Evolutionary conservation across 2,329 filamentous ascomycete genomes (phyloP).

Genomic region (Neopestalotiopsis sp.): DNA sequence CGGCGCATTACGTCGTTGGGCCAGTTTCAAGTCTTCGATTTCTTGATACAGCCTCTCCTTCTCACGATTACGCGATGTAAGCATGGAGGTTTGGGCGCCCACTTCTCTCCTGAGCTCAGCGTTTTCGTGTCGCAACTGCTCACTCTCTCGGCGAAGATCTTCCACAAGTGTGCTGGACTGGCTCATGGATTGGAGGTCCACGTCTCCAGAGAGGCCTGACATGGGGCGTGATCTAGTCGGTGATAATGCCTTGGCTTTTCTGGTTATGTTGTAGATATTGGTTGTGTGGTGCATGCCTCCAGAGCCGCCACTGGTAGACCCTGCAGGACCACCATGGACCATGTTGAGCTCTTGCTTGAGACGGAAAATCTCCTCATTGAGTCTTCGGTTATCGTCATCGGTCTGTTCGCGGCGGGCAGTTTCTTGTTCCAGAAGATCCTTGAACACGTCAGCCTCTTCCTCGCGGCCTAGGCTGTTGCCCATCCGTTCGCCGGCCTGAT

Average conservation of each 20-base stretch:
- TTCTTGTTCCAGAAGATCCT: constrained; percentile 91
- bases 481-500: constrained; percentile 47
- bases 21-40: constrained; percentile 94
- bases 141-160: constrained; percentile 71
- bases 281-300: constrained; percentile 60
- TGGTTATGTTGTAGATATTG: constrained; percentile 70
- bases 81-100: constrained; percentile 94
- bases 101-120: constrained; percentile 90
- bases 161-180: constrained; percentile 73
- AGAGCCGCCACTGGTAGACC: constrained; percentile 16
- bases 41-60: constrained; percentile 95
- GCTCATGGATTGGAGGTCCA: constrained; percentile 59
- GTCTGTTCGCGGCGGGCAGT: constrained; percentile 86
- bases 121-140: constrained; percentile 88
- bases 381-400: constrained; percentile 83
- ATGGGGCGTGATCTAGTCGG: constrained; percentile 55
- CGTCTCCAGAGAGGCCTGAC: constrained; percentile 52
- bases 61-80: constrained; percentile 93
- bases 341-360: constrained; percentile 63
- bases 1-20: constrained; percentile 72
- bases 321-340: constrained; percentile 19
- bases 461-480: constrained; percentile 56
- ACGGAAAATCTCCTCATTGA: constrained; percentile 84
- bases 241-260: constrained; percentile 52
- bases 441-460: constrained; percentile 84